Base-by-base conservation (phyloP, 345 rosid genomes). In the Syzygium jambos region DNA sequence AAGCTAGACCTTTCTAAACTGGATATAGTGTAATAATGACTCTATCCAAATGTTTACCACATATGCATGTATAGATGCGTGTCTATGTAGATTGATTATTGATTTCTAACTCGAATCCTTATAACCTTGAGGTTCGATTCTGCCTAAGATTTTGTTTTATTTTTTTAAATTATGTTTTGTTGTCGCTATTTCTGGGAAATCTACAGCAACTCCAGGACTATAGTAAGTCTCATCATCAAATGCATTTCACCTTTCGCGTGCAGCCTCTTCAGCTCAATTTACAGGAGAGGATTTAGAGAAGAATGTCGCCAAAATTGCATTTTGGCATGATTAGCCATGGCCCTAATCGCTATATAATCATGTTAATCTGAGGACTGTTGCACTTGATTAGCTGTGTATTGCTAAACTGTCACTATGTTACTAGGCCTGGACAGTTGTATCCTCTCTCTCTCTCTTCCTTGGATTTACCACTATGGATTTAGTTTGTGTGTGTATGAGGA, bases 191-290 rank as follows among this genome's bases (percentile, higher is more conserved):
- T 22, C 80, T 92, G 90, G 92, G 91, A 85, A 91, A 90, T 38
- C 89, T 88, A 63, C 88, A 90, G n/a, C 85, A 88, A 77, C 63
- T 63, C 78, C 87, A 90, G 88, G 92, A 87, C 55, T 53, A 17
- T 29, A 19, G 9, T 19, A 30, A 90, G 57, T 91, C 88, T 88
- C 88, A 80, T 46, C 86, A 91, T 46, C 92, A 90, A 86, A 88
- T 91, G 89, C 93, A 94, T 21, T 90, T 92, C 52, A 87, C 93
- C 17, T 94, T 89, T 89, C 91, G 94, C 19, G 92, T 94, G 88
- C 95, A 92, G 90, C 95, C 95, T 3, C 90, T 92, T 86, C 95
- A 93, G 89, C 95, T 93, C 16, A 93, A 94, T 87, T 88, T 94
- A 86, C 95, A 94, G 85, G 94, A 93, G 77, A 92, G 94, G 86